phyloP scores from a whole-genome alignment of 2,329 filamentous ascomycete genomes.

The Pyricularia pennisetigena region DNA sequence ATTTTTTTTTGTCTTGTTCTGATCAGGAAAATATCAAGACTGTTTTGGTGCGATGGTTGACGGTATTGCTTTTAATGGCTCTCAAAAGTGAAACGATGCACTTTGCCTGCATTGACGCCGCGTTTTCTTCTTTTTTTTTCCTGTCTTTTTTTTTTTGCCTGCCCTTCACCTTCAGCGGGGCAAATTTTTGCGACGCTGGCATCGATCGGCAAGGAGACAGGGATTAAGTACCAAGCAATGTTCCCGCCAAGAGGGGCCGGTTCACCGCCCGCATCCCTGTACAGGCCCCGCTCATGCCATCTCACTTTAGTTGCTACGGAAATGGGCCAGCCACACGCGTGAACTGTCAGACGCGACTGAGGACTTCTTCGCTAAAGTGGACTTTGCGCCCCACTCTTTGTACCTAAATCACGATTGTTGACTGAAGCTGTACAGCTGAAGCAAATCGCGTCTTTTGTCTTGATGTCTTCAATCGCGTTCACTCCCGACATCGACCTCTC shows the following conservation, averaged over 20 bases:
- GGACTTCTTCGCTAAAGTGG: not conserved
- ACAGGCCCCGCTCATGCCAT: not conserved
- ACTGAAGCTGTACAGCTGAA: not conserved
- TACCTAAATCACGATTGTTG: not conserved
- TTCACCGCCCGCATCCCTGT: not conserved
- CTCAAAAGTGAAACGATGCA: not conserved
- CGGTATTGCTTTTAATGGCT: slow-evolving; percentile 1
- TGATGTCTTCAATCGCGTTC: not conserved
- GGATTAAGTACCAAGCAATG: not conserved
- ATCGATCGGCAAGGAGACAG: not conserved
- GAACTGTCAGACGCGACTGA: not conserved
- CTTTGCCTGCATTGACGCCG: not conserved
- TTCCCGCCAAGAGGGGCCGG: not conserved
- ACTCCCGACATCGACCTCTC: not conserved
- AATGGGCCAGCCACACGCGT: not conserved
- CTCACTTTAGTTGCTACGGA: not conserved
- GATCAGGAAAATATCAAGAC: not conserved
- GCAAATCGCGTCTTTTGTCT: not conserved
- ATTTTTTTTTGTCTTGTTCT: not conserved
- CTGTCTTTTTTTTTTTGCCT: not conserved
- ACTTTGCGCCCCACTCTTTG: not conserved
- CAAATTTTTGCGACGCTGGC: not conserved
- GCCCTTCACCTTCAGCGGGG: not conserved
- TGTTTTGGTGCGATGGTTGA: slow-evolving; percentile 5
- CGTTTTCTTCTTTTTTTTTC: not conserved